Conservation (phyloP, 2,329 filamentous ascomycete genomes). For the Fusarium sp. region DNA sequence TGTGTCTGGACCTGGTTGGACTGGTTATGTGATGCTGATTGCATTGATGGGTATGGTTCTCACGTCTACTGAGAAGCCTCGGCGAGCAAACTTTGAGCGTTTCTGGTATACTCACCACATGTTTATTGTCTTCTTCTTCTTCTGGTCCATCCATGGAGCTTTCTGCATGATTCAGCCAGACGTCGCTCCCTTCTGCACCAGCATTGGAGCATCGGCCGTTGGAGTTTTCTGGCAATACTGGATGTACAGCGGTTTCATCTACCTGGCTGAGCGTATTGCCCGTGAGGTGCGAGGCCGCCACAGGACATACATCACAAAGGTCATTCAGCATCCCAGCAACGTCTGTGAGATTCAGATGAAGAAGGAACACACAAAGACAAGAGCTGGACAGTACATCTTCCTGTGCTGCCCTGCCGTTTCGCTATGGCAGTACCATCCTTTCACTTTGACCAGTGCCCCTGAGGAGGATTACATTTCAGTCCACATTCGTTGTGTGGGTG, state of each 20-base stretch:
- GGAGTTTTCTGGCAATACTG: slow-evolving; percentile 93
- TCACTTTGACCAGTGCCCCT: slow-evolving; percentile 86
- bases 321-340: slow-evolving; percentile 89
- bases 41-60: slow-evolving; percentile 82
- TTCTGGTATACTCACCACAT: slow-evolving; percentile 94
- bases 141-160: slow-evolving; percentile 90
- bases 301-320: slow-evolving; percentile 89
- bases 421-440: slow-evolving; percentile 90
- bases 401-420: slow-evolving; percentile 88
- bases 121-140: slow-evolving; percentile 89
- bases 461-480: slow-evolving; percentile 93
- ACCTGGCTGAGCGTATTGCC: slow-evolving; percentile 82
- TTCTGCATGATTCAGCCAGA: slow-evolving; percentile 94
- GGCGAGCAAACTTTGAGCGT: slow-evolving; percentile 85
- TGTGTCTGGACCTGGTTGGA: slow-evolving; percentile 84
- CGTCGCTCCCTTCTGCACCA: slow-evolving; percentile 80
- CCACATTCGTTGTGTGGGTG: slow-evolving; percentile 84
- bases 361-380: slow-evolving; percentile 86
- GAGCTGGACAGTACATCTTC: slow-evolving; percentile 89
- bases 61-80: slow-evolving; percentile 81
- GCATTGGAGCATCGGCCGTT: slow-evolving; percentile 72
- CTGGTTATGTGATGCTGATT: slow-evolving; percentile 85
- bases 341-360: slow-evolving; percentile 94
- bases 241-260: slow-evolving; percentile 85
- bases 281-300: slow-evolving; percentile 83